Base-by-base conservation (phyloP, 768 basidiomycete species). In the Rubroboletus pulcherrimus region DNA sequence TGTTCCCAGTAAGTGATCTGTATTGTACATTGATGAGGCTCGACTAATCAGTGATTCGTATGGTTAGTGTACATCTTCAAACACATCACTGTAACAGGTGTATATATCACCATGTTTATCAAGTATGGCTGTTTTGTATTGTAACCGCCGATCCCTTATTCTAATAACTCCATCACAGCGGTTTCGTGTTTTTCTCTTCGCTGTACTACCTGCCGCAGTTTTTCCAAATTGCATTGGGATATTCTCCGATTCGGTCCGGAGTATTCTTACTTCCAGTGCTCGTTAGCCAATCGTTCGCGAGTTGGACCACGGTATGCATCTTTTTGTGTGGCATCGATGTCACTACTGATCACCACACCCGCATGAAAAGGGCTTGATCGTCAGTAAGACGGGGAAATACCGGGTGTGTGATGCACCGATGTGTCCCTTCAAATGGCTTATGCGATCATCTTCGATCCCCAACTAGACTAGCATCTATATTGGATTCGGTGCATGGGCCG, bases 151-250 rank as follows among this genome's bases (percentile, higher is more conserved):
- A 44, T 47, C 21, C 14, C 29, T 54, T 9, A 53, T 21, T 14
- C 26, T 55, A 53, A 63, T 34, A 15, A 24, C 12, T 9, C 8
- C 11, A 0, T 49, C 14, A 9, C 54, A 85, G 83, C 47, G 83
- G 82, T 26, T 79, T 84, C 58, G 73, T 84, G 3, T 84, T 83
- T 66, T 84, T 79, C 68, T 85, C 81, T 17, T 78, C 85, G 9
- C 65, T 87, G 12, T 89, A 83, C 67, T 89, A 88, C 62, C 77
- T 91, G 0, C 88, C 90, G 2, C 84, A 87, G 59, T 89, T 82
- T 66, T 87, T 89, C 71, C 88, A 90, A 71, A 81, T 88, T 9
- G 85, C 81, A 4, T 70, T 85, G n/a, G 84, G 83, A 5, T 83
- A 80, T 57, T 79, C 81, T 8, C 84, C 89, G 0, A 81, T 89